Base-by-base conservation (phyloP, 1,139 yeast species). In the Saccharomyces pastorianus region DNA sequence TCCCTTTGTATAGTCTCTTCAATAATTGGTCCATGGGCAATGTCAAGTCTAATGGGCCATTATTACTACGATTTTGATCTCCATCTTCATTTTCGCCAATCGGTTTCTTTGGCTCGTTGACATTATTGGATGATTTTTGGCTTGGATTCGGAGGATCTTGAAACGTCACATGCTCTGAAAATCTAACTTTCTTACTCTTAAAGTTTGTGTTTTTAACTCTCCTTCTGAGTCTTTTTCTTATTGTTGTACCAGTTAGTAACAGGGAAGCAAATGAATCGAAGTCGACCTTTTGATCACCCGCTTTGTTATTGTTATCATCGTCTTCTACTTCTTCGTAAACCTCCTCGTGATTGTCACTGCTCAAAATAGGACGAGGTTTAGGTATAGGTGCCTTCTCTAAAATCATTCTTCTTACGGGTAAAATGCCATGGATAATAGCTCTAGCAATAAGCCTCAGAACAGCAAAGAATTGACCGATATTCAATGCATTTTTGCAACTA, bases 391-490 rank as follows among this genome's bases (percentile, higher is more conserved):
- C 84, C 48, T 75, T 73, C 1, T 73, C 64, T 55, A 71, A 71
- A 38, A 86, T 77, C 64, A 84, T 71, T 17, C 68, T 66, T 60
- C 89, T 71, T 27, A 74, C 69, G 1, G 88, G 85, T 17, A 74
- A 68, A 46, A 70, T 61, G 0, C 83, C 83, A 27, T 60, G 59
- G 56, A 68, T 49, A 9, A 70, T 46, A 6, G 72, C 67, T 65
- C 84, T 89, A 14, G 88, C 76, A 26, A 86, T 76, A 42, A 86
- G 71, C 62, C 95, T 74, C 53, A 85, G 68, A 48, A 85, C 73
- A 1, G 93, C 93, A 70, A 83, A 86, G 66, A 86, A 86, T 66
- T 85, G 88, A 4, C 91, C 91, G 55, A 85, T 80, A 62, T 84
- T 84, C 54, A 85, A 73, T 9, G 84, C 76, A 53, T 70, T 66